Percentiles rank a stretch among this genome's conserved stretches.
Conservation (phyloP, 1,139 yeast species). For the Waltiozyma sp. region DNA sequence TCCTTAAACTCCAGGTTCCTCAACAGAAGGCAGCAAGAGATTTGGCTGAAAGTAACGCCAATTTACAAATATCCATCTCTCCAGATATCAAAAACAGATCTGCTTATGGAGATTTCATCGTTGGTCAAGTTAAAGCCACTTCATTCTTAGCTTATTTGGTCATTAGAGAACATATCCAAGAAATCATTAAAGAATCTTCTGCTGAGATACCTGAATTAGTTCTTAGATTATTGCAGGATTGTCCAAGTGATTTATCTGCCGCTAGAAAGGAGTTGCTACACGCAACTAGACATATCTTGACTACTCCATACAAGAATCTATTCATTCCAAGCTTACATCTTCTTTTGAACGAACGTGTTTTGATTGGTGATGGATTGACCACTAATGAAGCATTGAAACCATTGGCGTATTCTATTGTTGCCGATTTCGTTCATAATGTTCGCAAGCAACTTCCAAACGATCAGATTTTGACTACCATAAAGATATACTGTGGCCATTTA, state of each 20-base stretch:
- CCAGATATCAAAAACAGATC: constrained; percentile 70
- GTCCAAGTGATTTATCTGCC: constrained; percentile 91
- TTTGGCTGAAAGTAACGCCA: constrained; percentile 44
- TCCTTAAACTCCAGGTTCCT: constrained; percentile 66
- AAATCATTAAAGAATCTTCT: constrained; percentile 51
- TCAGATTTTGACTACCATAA: constrained; percentile 84
- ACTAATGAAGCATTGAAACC: constrained; percentile 81
- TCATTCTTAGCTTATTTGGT: constrained; percentile 89
- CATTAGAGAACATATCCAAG: constrained; percentile 71
- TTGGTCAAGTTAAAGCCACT: constrained; percentile 96
- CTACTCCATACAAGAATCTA: constrained; percentile 74
- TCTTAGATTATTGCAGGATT: constrained; percentile 78
- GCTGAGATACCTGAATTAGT: constrained; percentile 79
- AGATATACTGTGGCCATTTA: constrained; percentile 69
- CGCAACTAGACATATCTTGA: constrained; percentile 87
- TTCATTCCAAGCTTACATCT: constrained; percentile 82
- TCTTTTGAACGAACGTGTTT: constrained; percentile 73
- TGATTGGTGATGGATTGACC: constrained; percentile 89
- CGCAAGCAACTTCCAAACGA: constrained; percentile 73
- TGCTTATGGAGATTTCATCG: constrained; percentile 78
- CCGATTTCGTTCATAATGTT: constrained; percentile 90
- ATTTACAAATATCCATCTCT: constrained; percentile 39
- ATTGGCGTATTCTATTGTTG: constrained; percentile 89
- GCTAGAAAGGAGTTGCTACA: constrained; percentile 90
- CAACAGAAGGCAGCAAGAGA: constrained; percentile 63